Conservation (phyloP, 345 rosid species). For the Eucalyptus regnans region DNA sequence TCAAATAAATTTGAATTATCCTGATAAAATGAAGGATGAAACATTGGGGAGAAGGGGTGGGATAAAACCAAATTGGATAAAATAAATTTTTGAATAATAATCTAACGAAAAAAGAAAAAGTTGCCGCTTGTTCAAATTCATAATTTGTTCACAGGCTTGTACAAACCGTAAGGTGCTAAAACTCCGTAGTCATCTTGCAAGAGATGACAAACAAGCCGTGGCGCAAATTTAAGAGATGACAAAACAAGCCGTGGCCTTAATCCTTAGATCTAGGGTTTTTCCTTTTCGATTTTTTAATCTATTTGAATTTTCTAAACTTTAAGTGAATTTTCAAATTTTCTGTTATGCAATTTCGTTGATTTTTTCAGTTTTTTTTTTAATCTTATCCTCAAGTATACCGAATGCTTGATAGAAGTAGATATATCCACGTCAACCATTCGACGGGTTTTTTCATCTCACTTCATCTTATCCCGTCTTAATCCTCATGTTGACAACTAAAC, state of each 20-base stretch:
- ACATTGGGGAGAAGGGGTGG: neutral
- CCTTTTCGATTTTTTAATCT: neutral
- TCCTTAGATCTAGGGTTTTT: neutral
- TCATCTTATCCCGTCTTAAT: neutral
- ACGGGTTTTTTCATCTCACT: neutral
- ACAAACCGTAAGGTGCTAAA: neutral
- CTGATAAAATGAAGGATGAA: neutral
- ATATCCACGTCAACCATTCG: accelerated
- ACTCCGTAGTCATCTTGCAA: neutral
- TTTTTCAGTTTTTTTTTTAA: neutral
- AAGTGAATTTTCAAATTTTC: neutral
- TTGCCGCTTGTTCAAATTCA: too few species aligned
- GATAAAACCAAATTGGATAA: neutral
- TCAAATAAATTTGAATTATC: neutral
- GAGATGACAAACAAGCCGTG: too few species aligned
- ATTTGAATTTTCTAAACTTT: neutral
- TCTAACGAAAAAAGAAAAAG: too few species aligned
- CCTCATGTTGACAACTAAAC: too few species aligned
- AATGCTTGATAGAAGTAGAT: neutral
- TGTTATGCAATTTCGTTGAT: accelerated
- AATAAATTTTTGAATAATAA: too few species aligned
- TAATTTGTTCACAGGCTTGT: neutral
- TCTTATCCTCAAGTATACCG: neutral
- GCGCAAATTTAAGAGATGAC: too few species aligned
- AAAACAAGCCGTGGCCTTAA: neutral